Base-by-base conservation (phyloP, 1,139 yeast genomes). In the Schwanniomyces etchellsii region DNA sequence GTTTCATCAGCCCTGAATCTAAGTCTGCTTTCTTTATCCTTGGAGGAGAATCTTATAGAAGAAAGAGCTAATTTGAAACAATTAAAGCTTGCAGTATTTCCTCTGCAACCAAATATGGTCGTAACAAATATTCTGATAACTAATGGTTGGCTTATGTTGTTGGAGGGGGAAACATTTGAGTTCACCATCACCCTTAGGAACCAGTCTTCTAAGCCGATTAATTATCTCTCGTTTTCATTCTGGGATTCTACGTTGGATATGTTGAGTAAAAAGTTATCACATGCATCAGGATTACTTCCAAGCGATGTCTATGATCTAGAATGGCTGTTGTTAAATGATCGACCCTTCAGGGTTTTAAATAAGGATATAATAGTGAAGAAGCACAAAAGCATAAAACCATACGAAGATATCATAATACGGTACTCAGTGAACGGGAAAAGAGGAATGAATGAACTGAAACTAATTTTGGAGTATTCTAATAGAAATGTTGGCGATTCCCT, bases 231-330 rank as follows among this genome's bases (percentile, higher is more conserved):
- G 5, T 78, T 82, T 40, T 71, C 79, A 6, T 79, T 80, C 42
- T 64, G 76, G 60, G 95, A 86, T 47, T 80, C 93, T 1, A 81
- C 93, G 0, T 70, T 76, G 5, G 88, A 78, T 16, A 74, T 81
- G 0, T 48, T 83, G 30, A 76, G 70, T 32, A 50, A 49, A 48
- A 65, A 38, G 60, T 42, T 55, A 32, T 29, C 33, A 13, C 47
- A 50, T 2, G 39, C 36, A 28, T 71, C 62, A 36, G 60, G 60
- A 1, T 50, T 73, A 7, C 71, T 79, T 0, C 71, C 79, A 0
- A 65, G 72, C 33, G 95, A 84, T 32, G 58, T 77, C 3, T 77
- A 83, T 50, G 95, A 86, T 47, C 64, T 81, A 32, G 96, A 85
- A 47, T 81, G 81, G 64, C 71, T 72, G 40, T 50, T 84, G 34